A percentile compares a stretch with the other conserved stretches of the same genome.
phyloP scores from a whole-genome alignment of 495 filamentous ascomycete species.

The Aspergillus kassunensis region DNA sequence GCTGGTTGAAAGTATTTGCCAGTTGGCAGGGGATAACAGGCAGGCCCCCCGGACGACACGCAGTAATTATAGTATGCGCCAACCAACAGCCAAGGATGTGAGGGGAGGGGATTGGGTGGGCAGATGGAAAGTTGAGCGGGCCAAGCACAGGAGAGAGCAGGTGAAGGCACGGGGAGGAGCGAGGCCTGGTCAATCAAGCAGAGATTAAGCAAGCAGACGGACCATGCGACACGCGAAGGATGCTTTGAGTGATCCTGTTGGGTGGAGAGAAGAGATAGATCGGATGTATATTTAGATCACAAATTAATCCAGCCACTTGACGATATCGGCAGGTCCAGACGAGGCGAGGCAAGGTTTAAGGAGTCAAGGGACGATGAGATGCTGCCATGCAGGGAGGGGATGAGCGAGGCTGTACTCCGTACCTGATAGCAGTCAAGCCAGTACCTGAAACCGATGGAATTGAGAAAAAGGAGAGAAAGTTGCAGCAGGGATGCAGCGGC shows the following conservation, averaged over 20 bases:
- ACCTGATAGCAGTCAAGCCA: no score
- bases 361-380: conserved; percentile 1
- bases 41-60: conserved; percentile 3
- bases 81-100: conserved; percentile 10
- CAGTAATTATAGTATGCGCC: conserved; percentile 16
- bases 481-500: conserved; percentile 19
- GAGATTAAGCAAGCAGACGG: conserved; percentile 6
- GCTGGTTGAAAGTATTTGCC: conserved; percentile 5
- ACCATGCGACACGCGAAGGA: conserved; percentile 15
- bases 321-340: conserved; percentile 3
- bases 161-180: background rate
- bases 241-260: conserved; percentile 10
- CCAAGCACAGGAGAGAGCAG: background rate
- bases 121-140: conserved; percentile 1
- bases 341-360: conserved; percentile 5
- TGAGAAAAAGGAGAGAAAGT: conserved; percentile 11
- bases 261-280: conserved; percentile 21
- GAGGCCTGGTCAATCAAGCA: conserved; percentile 7
- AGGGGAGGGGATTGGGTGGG: conserved; percentile 8
- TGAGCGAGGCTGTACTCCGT: no score
- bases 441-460: conserved; percentile 6
- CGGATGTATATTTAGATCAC: conserved; percentile 27
- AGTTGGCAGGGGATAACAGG: conserved; percentile 6
- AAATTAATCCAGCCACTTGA: conserved; percentile 16
- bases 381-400: background rate